phyloP scores from a whole-genome alignment of 768 basidiomycete species.

The Trametes villosa region DNA sequence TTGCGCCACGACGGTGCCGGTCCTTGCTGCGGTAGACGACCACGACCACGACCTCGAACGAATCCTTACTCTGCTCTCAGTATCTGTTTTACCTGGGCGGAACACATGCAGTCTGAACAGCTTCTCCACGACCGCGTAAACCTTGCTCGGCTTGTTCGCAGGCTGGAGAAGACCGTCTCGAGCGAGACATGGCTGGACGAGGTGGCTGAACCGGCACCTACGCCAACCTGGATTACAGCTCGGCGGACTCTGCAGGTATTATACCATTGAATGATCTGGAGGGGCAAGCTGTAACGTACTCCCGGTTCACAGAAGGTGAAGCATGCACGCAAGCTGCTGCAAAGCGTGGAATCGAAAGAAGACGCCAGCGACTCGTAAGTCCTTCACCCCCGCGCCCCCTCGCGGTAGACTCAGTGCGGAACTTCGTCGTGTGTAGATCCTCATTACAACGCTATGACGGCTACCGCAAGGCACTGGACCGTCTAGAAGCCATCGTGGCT shows the following conservation, averaged over 20 bases:
- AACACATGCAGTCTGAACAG: conserved; percentile 26
- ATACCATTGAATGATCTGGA: neutral
- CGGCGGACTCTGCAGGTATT: conserved; percentile 60
- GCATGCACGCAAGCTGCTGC: conserved; percentile 58
- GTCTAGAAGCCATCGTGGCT: conserved; percentile 55
- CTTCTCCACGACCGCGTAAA: conserved; percentile 68
- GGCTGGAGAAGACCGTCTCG: conserved; percentile 59
- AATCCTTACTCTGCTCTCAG: neutral
- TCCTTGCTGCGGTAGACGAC: neutral
- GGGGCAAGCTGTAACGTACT: neutral
- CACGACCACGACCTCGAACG: neutral
- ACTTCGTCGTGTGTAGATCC: neutral
- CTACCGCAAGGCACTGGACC: conserved; percentile 54
- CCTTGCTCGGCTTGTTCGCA: conserved; percentile 59
- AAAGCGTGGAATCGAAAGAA: conserved; percentile 58
- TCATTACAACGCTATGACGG: conserved; percentile 41
- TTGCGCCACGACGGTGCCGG: neutral
- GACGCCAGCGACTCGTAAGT: conserved; percentile 31
- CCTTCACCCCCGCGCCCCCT: neutral
- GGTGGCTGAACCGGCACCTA: conserved; percentile 18
- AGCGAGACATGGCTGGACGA: conserved; percentile 41
- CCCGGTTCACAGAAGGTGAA: conserved; percentile 45
- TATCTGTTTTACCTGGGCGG: neutral
- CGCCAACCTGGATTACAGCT: conserved; percentile 53
- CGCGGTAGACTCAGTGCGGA: neutral